Conservation (phyloP, 257 asterid species). For the Lycium barbarum region DNA sequence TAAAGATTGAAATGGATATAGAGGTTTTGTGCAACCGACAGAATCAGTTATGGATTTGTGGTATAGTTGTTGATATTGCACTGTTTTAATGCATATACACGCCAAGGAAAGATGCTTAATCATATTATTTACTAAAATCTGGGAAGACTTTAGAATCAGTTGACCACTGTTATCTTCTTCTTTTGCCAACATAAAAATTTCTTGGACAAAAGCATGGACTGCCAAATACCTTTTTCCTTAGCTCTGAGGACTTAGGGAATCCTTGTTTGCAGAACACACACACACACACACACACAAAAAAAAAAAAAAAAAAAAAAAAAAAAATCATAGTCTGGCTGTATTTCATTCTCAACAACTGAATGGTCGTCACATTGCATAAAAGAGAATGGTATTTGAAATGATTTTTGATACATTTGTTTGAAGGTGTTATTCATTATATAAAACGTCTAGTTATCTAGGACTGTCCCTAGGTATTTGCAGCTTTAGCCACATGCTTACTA, state of each 20-base stretch:
- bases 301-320: too few species aligned
- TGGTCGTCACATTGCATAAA: constrained; percentile 1
- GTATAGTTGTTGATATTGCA: not conserved
- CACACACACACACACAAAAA: too few species aligned
- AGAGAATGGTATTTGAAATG: not conserved
- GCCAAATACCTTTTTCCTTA: not conserved
- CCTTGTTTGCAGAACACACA: not conserved
- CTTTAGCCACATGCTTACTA: constrained; percentile 21
- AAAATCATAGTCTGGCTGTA: not conserved
- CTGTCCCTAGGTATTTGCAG: constrained; percentile 6
- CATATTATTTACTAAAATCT: not conserved
- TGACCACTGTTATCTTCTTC: not conserved
- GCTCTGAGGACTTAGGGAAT: not conserved
- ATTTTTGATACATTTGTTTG: not conserved
- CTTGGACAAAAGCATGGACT: not conserved
- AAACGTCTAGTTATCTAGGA: constrained; percentile 27
- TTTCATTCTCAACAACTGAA: not conserved
- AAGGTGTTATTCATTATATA: constrained; percentile 32
- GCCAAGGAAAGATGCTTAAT: not conserved
- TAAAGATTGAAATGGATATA: not conserved
- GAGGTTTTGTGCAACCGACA: not conserved
- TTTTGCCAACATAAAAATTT: not conserved
- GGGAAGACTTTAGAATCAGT: not conserved
- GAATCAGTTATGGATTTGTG: not conserved
- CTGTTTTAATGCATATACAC: not conserved